These are phyloP conservation scores for Penicillium sp. DNA, from an alignment of 2,329 filamentous ascomycete species.

Conservation along the genomic window DNA sequence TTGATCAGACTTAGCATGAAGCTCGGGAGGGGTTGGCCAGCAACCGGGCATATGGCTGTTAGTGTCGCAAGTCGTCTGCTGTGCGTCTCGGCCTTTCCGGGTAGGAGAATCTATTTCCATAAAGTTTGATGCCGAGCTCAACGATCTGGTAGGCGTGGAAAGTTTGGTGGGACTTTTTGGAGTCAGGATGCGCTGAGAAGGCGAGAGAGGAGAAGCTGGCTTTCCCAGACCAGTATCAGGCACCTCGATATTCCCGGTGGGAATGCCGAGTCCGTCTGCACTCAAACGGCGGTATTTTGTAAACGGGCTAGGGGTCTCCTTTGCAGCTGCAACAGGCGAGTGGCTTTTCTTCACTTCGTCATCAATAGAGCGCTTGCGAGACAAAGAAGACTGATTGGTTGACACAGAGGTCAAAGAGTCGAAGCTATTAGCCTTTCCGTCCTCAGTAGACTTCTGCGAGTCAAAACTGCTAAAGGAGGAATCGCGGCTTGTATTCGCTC, in stretches of 20 bases:
- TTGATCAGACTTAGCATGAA: neutral
- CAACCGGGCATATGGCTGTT: conserved; percentile 5
- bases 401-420: conserved; percentile 18
- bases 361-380: conserved; percentile 23
- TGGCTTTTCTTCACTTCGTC: neutral
- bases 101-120: neutral
- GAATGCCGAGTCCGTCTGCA: conserved; percentile 1
- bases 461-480: conserved; percentile 19
- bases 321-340: neutral
- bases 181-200: neutral
- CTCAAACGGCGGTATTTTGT: conserved; percentile 24
- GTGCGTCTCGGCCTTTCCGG: neutral
- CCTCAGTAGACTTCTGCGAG: conserved; percentile 15
- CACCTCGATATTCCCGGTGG: neutral
- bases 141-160: neutral
- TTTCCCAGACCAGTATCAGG: neutral
- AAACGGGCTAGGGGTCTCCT: neutral
- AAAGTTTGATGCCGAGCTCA: neutral
- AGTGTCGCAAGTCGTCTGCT: neutral
- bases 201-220: neutral
- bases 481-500: conserved; percentile 14
- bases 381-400: conserved; percentile 6
- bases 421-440: conserved; percentile 15
- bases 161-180: neutral
- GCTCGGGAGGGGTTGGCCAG: conserved; percentile 4